phyloP scores from a whole-genome alignment of 805 yeast species.

The Spathaspora boniae region DNA sequence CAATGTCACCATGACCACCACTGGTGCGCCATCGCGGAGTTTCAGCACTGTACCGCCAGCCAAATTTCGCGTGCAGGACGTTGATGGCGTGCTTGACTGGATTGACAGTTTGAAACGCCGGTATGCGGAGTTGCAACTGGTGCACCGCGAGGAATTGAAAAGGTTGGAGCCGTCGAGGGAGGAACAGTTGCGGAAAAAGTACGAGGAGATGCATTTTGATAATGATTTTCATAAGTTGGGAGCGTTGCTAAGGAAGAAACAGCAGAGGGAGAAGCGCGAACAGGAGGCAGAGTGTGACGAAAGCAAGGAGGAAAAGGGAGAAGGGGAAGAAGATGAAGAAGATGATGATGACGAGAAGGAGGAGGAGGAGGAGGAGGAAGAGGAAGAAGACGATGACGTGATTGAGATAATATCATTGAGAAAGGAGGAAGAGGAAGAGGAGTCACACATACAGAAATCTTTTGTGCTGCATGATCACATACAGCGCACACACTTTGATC shows the following conservation, averaged over 20 bases:
- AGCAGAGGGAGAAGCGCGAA: constrained; percentile 10
- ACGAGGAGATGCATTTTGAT: constrained; percentile 18
- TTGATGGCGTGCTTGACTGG: constrained; percentile 27
- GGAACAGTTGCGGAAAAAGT: constrained; percentile 20
- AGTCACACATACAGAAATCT: no score
- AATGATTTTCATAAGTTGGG: constrained; percentile 13
- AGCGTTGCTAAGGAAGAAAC: constrained; percentile 3
- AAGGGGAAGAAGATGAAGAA: constrained; percentile 8
- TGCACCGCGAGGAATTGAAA: constrained; percentile 16
- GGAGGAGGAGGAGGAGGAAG: constrained; percentile 41
- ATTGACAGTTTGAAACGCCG: constrained; percentile 25
- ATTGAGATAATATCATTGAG: constrained; percentile 23
- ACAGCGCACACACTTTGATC: no score
- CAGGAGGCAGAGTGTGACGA: constrained; percentile 3
- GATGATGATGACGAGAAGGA: constrained; percentile 3
- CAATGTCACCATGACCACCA: background rate
- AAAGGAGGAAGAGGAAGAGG: constrained; percentile 3
- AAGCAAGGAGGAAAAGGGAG: constrained; percentile 9
- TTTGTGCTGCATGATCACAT: no score
- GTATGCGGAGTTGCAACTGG: constrained; percentile 14
- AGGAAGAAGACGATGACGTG: constrained; percentile 49
- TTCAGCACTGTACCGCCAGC: no score
- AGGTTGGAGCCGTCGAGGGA: constrained; percentile 13
- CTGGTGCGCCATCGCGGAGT: no score
- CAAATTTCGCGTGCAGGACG: constrained; percentile 3